Evolutionary conservation across 768 basidiomycete genomes (phyloP).

Genomic region (Lentinula aciculospora): DNA sequence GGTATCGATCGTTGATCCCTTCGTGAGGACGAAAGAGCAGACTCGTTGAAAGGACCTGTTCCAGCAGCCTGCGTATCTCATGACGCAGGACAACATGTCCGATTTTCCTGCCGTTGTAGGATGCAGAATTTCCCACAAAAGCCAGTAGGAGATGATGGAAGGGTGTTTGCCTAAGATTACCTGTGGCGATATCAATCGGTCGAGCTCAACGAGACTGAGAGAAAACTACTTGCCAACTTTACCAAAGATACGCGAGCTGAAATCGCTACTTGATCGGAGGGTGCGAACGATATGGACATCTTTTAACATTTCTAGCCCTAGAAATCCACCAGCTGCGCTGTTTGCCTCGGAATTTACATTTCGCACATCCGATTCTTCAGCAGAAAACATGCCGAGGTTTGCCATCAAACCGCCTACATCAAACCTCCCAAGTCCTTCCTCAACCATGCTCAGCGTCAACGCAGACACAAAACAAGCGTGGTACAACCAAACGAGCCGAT

Average conservation of each 20-base stretch:
- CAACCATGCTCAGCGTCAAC: not conserved
- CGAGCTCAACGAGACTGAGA: no score
- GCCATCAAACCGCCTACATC: not conserved
- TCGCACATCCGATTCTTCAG: not conserved
- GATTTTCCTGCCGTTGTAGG: constrained; percentile 3
- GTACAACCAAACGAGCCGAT: constrained; percentile 82
- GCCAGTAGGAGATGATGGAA: constrained; percentile 69
- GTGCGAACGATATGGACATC: not conserved
- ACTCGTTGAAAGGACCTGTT: constrained; percentile 60
- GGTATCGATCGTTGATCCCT: not conserved
- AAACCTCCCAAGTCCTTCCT: not conserved
- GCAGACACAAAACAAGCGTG: constrained; percentile 49
- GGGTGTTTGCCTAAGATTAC: constrained; percentile 52
- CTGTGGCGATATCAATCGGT: constrained; percentile 14
- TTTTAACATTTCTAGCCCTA: not conserved
- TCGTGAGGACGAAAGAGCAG: constrained; percentile 75
- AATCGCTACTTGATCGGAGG: not conserved
- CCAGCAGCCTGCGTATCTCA: constrained; percentile 48
- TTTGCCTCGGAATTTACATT: no score
- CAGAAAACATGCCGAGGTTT: not conserved
- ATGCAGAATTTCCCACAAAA: constrained; percentile 43
- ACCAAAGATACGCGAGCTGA: not conserved
- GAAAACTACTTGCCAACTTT: not conserved
- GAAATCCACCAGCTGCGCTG: not conserved
- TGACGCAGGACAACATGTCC: constrained; percentile 34